phyloP scores from a whole-genome alignment of 495 filamentous ascomycete genomes.

The Arthonia radiata region DNA sequence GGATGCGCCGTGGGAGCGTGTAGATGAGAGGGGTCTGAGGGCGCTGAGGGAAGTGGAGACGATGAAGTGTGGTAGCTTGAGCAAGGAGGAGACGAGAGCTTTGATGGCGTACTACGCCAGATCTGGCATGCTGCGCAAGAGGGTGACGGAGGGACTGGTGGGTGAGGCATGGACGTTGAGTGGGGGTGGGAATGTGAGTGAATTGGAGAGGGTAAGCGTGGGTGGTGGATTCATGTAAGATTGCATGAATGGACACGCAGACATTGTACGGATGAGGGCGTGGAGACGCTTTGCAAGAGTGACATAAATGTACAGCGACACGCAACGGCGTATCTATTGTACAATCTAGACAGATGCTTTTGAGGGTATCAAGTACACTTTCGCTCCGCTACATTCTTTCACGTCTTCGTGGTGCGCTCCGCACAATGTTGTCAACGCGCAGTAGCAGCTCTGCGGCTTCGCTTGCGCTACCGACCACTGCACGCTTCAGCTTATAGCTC shows the following conservation, averaged over 20 bases:
- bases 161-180: slow-evolving; percentile 66
- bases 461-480: slow-evolving; percentile 80
- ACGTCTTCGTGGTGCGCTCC: slow-evolving; percentile 47
- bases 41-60: slow-evolving; percentile 16
- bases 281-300: no score
- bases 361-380: no score
- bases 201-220: slow-evolving; percentile 29
- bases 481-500: slow-evolving; percentile 94
- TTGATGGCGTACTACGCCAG: slow-evolving; percentile 84
- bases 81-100: slow-evolving; percentile 45
- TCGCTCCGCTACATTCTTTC: slow-evolving; percentile 56
- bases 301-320: no score
- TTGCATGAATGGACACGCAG: no score
- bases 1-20: slow-evolving; percentile 32
- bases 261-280: no score
- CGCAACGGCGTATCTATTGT: no score
- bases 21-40: slow-evolving; percentile 40
- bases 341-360: no score
- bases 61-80: slow-evolving; percentile 28
- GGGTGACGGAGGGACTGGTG: slow-evolving; percentile 46
- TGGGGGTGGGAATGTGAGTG: slow-evolving; percentile 59
- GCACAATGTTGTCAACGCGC: slow-evolving; percentile 71
- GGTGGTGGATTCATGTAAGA: no score
- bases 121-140: slow-evolving; percentile 51
- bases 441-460: slow-evolving; percentile 85